These are phyloP conservation scores for Lobosporangium transversale DNA, from an alignment of 192 early-diverging fungal species.

Conservation along the genomic window DNA sequence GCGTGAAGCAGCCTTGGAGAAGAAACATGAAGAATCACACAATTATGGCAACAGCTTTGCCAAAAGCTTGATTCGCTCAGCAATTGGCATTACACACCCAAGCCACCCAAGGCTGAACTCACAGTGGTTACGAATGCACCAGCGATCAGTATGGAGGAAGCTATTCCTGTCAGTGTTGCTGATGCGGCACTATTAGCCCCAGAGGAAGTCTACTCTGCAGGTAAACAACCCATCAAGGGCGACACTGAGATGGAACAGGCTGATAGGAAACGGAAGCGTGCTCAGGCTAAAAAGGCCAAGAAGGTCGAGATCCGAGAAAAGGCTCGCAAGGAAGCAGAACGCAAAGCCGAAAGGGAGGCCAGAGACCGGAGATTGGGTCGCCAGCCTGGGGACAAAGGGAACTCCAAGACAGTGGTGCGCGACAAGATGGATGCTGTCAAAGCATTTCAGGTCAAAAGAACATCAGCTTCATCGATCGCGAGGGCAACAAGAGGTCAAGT, in stretches of 20 bases:
- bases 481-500: conserved; percentile 53
- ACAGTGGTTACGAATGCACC: conserved; percentile 81
- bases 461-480: conserved; percentile 53
- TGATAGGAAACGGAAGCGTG: conserved; percentile 79
- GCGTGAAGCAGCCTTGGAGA: conserved; percentile 79
- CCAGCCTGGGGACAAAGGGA: conserved; percentile 51
- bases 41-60: conserved; percentile 81
- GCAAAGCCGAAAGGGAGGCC: conserved; percentile 54
- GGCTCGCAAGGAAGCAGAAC: conserved; percentile 58
- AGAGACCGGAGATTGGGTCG: conserved; percentile 48
- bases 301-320: conserved; percentile 71
- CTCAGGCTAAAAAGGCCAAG: conserved; percentile 72
- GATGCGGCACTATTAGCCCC: conserved; percentile 86
- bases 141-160: conserved; percentile 94
- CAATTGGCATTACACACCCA: conserved; percentile 95
- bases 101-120: conserved; percentile 80
- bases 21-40: conserved; percentile 86
- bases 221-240: conserved; percentile 75
- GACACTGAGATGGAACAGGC: conserved; percentile 79
- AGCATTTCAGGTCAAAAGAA: conserved; percentile 45
- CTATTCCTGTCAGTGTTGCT: conserved; percentile 87
- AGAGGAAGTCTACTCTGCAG: conserved; percentile 90
- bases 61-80: conserved; percentile 89
- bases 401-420: conserved; percentile 52
- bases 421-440: conserved; percentile 55